Evolutionary conservation across 2,329 filamentous ascomycete species (phyloP), one percentile per base, ranked within the genome.

Genomic region (Exophiala aquamarina): DNA sequence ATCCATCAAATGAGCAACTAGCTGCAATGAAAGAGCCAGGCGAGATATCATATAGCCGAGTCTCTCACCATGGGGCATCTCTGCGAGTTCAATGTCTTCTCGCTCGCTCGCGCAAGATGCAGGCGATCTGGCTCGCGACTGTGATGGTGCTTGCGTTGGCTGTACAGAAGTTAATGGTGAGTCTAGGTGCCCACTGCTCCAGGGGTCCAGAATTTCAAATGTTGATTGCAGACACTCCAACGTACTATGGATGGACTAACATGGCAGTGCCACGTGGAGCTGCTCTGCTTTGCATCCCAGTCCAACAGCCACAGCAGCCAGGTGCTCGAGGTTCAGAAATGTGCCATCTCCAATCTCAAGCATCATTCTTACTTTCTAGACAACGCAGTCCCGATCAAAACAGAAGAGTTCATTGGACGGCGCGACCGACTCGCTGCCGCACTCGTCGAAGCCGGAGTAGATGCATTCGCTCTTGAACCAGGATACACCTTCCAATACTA

Each of bases 401-500:
- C 73, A 0, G 63, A 68, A 1, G 81, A 84, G 52, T 84, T 78
- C 54, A 62, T 82, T 3, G 58, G 71, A 14, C 74, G 81, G 2
- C 70, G 81, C 9, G 71, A 83, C 47, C 71, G 73, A n/a, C 67
- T 84, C 1, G 81, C 81, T 1, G 59, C 64, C 47, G 80, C 80
- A 7, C 64, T 84, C n/a, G 66, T 69, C 9, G 64, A 63, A 1
- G 75, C 79, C 33, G 66, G 64, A 1, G 63, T 76, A 1, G 79
- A 83, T 61, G 81, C 78, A 0, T 84, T 84, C 53, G 67, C 82
- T 2, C 67, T 83, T 1, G 82, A 85, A 58, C 82, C 82, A 2
- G 81, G 81, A 2, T 84, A 82, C 58, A 82, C 79, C 0, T 83
- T 84, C 54, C 75, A 80, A 64, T 82, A 84, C 61, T 84, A 82